Conservation (phyloP, 345 rosid species). For the Eucalyptus brandiana region DNA sequence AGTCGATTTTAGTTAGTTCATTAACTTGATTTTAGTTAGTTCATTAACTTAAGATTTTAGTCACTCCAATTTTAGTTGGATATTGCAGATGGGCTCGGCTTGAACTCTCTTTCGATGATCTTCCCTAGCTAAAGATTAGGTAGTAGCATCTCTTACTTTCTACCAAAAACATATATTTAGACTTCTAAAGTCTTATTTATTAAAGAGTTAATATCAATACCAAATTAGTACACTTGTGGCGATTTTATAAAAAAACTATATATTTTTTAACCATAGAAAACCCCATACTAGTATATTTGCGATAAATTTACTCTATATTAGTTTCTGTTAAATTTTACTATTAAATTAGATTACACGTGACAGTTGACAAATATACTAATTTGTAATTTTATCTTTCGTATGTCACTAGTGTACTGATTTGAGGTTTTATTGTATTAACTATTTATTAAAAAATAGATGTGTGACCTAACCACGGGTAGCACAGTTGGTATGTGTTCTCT, state of each 20-base stretch:
- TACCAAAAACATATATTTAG: not conserved
- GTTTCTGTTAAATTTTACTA: rapidly evolving
- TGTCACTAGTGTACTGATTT: rapidly evolving
- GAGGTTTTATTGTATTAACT: too few species aligned
- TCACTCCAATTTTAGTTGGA: not conserved
- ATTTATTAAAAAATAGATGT: too few species aligned
- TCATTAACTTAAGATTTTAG: too few species aligned
- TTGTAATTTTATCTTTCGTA: too few species aligned
- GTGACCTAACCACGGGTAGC: too few species aligned
- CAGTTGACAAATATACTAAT: rapidly evolving
- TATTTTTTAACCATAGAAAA: rapidly evolving
- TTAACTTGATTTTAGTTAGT: not conserved
- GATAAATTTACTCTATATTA: rapidly evolving
- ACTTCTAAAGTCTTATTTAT: not conserved
- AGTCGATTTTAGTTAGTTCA: not conserved
- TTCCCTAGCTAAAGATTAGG: not conserved
- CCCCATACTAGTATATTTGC: too few species aligned
- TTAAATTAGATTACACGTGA: too few species aligned
- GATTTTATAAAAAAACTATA: too few species aligned
- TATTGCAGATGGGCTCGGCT: not conserved
- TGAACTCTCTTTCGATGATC: not conserved
- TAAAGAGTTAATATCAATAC: too few species aligned
- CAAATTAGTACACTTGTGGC: too few species aligned
- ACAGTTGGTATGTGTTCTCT: too few species aligned
- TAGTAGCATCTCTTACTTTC: not conserved